Percentiles rank a stretch among this genome's conserved stretches.
Conservation (phyloP, 2,329 filamentous ascomycete species). For the Tolypocladium cylindrosporum region DNA sequence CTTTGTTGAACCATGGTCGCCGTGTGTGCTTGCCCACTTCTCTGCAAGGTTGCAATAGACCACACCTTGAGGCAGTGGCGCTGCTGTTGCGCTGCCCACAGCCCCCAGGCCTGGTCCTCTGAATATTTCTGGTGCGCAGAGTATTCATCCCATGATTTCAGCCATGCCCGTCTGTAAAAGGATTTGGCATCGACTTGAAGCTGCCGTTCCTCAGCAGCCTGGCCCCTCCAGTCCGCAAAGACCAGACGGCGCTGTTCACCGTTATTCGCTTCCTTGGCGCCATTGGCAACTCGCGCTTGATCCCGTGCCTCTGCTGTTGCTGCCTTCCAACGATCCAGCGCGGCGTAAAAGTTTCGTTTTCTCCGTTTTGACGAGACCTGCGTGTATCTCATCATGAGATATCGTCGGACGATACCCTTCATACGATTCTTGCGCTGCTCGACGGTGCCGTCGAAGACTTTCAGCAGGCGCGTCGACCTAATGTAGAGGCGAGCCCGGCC, state of each 20-base stretch:
- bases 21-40: constrained; percentile 26
- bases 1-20: constrained; percentile 21
- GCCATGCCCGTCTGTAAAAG: constrained; percentile 10
- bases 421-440: constrained; percentile 15
- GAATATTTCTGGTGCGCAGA: constrained; percentile 12
- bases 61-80: constrained; percentile 23
- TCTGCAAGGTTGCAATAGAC: constrained; percentile 26
- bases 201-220: constrained; percentile 8
- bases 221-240: constrained; percentile 12
- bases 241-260: constrained; percentile 3
- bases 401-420: constrained; percentile 18
- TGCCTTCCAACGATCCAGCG: constrained; percentile 20
- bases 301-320: constrained; percentile 5
- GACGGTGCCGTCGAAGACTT: constrained; percentile 14
- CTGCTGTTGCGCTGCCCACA: constrained; percentile 21
- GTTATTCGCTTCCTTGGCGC: constrained; percentile 7
- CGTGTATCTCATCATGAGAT: constrained; percentile 24
- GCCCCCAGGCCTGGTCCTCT: constrained; percentile 16
- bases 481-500: constrained; percentile 20
- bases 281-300: constrained; percentile 7
- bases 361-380: constrained; percentile 21
- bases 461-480: constrained; percentile 16
- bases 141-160: constrained; percentile 12
- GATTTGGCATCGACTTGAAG: constrained; percentile 9
- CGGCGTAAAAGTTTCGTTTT: constrained; percentile 20